Conservation (phyloP, 768 basidiomycete species). For the Crassisporium funariophilum region DNA sequence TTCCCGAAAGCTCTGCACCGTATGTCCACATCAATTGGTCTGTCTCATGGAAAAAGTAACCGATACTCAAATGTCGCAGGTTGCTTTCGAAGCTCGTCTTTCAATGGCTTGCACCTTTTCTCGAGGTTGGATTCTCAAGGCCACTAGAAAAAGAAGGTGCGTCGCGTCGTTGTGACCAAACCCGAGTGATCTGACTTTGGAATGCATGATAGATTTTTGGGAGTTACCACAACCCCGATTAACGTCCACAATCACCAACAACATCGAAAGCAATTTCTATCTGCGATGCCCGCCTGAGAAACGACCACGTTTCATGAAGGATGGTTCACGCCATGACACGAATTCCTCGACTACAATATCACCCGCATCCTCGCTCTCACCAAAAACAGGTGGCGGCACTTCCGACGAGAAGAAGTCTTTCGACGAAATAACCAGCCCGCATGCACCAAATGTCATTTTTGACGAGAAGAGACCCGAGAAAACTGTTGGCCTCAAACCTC, state of each 20-base stretch:
- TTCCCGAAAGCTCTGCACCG: slow-evolving; percentile 44
- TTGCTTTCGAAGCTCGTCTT: slow-evolving; percentile 49
- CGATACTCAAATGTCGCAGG: slow-evolving; percentile 25
- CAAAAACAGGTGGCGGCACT: neutral
- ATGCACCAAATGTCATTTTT: slow-evolving; percentile 2
- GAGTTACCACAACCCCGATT: slow-evolving; percentile 41
- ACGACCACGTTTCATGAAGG: slow-evolving; percentile 37
- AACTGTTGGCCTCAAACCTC: no score
- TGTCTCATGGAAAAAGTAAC: no score
- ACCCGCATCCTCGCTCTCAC: neutral
- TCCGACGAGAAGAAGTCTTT: neutral
- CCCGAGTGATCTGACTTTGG: slow-evolving; percentile 21
- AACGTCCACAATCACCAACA: slow-evolving; percentile 40
- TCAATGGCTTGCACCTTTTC: slow-evolving; percentile 55
- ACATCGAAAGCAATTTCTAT: slow-evolving; percentile 51
- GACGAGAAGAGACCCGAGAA: neutral
- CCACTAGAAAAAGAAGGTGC: slow-evolving; percentile 58
- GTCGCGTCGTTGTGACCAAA: slow-evolving; percentile 6
- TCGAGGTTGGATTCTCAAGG: slow-evolving; percentile 60
- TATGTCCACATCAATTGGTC: slow-evolving; percentile 21
- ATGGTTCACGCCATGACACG: neutral
- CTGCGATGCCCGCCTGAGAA: slow-evolving; percentile 51
- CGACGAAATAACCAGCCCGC: slow-evolving; percentile 3
- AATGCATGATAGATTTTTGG: slow-evolving; percentile 67
- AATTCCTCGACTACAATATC: neutral